Evolutionary conservation across 805 yeast genomes (phyloP), one percentile per base, ranked within the genome.

Genomic region (Middelhovenomyces tepae): DNA sequence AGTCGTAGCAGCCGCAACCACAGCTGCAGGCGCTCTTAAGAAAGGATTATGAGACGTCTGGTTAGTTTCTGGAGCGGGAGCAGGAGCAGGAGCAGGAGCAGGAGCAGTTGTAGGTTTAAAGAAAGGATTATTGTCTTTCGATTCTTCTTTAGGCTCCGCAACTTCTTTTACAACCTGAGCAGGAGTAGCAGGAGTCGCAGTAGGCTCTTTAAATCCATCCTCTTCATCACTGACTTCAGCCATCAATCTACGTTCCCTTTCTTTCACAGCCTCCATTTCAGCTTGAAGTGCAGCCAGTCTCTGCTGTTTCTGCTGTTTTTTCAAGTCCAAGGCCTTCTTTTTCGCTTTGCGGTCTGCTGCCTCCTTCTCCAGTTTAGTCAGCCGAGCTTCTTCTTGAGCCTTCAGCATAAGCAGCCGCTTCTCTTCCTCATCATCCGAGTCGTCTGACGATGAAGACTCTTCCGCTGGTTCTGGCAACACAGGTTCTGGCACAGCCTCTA

Each of bases 391-490:
- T 21, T 45, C 48, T 14, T 31, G 36, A 3, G 39, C 39, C 34
- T 42, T 42, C 16, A 40, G 44, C n/a, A 37, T 34, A 25, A 47
- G 16, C 31, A 48, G 45, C 35, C 63, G 70, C 15, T 57, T 62
- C 21, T 50, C 64, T 20, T 45, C 54, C 17, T 45, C 54, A 16
- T 54, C 59, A 26, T 59, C 63, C 5, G 31, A 35, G 13, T 26
- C 38, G 26, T 24, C 34, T 9, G 36, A 16, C 15, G 29, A 26
- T 10, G 19, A 26, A 15, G 7, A 9, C 17, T 26, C 29, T 7
- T 26, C 29, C 5, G 5, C 11, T 16, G 7, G 19, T 5, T 8
- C 7, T 7, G 7, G 14, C 14, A 11, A 8, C 7, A 16, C n/a
- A 8, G 7, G 7, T 24, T 24, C 13, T 8, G 14, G 8, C n/a